phyloP scores from a whole-genome alignment of 805 yeast species.

The Kluyveromyces aestuarii region DNA sequence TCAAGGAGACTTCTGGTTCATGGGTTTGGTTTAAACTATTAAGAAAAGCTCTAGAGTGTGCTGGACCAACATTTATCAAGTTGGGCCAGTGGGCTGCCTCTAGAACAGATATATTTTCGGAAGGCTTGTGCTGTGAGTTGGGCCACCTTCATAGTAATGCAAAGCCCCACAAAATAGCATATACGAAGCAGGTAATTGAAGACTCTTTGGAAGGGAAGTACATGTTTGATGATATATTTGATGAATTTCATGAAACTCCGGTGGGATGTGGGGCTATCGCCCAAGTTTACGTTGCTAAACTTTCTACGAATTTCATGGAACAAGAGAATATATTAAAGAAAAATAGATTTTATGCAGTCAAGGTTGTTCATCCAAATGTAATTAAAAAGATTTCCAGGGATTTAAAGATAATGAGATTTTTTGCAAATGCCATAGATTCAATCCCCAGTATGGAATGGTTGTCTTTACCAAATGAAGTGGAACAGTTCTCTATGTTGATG shows the following conservation, averaged over 20 bases:
- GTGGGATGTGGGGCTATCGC: constrained; percentile 98
- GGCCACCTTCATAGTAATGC: constrained; percentile 77
- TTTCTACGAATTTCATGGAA: constrained; percentile 38
- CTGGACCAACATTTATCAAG: constrained; percentile 88
- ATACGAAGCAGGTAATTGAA: constrained; percentile 51
- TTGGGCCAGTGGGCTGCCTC: constrained; percentile 99
- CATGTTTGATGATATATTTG: constrained; percentile 67
- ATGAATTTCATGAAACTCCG: constrained; percentile 65
- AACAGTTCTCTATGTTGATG: constrained; percentile 81
- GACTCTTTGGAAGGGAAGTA: constrained; percentile 45
- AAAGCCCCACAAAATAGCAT: constrained; percentile 54
- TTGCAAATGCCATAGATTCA: constrained; percentile 59
- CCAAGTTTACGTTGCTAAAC: constrained; percentile 76
- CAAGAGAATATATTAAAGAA: constrained; percentile 14
- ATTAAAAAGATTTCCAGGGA: constrained; percentile 67
- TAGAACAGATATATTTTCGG: constrained; percentile 85
- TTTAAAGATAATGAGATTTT: constrained; percentile 69
- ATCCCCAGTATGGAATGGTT: constrained; percentile 98
- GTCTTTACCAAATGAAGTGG: constrained; percentile 88
- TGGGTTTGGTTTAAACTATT: constrained; percentile 61
- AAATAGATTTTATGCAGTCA: constrained; percentile 69
- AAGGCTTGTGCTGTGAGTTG: constrained; percentile 66
- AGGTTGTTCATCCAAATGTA: constrained; percentile 87
- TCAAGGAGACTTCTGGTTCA: constrained; percentile 50
- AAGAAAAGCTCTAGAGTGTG: constrained; percentile 60